Base-by-base conservation (phyloP, 2,329 filamentous ascomycete species). In the Pseudopithomyces chartarum region DNA sequence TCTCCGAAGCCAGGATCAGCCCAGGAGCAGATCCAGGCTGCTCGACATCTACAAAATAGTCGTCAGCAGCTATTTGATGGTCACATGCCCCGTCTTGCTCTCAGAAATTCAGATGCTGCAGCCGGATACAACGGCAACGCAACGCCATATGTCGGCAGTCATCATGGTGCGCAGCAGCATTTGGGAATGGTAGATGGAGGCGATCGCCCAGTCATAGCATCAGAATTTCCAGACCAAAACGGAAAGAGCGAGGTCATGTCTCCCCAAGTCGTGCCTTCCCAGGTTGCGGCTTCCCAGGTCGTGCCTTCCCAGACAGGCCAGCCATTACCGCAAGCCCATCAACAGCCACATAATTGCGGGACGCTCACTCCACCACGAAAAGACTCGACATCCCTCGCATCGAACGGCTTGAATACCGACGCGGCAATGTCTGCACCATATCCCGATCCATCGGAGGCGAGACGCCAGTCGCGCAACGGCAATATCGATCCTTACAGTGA, bases 51-150 rank as follows among this genome's bases (percentile, higher is more conserved):
- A 0, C 32, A 38, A 13, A 19, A 49, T 32, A 23, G 33, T 17
- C 46, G 34, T 13, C 7, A 10, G 34, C 3, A 38, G 15, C 20
- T 32, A 23, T n/a, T 39, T n/a, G 6, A 50, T 22, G 34, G 47
- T 12, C 47, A 50, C 22, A 50, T 50, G 47, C 47, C 47, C 7
- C 47, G 13, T 7, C 34, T 39, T 38, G n/a, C n/a, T n/a, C n/a
- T n/a, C n/a, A n/a, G n/a, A n/a, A n/a, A n/a, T n/a, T n/a, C n/a
- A n/a, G n/a, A n/a, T n/a, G n/a, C n/a, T n/a, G 4, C 8, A 17
- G 38, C 19, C 4, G 19, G 19, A 49, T 23, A 39, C 19, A 47
- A 47, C 20, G 13, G 19, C 13, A 39, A 49, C 6, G 17, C 26
- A 6, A 10, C 20, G 10, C 8, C 46, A 13, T 10, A 34, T 36